A percentile compares a stretch with the other conserved stretches of the same genome.
phyloP scores from a whole-genome alignment of 169 alveolate species.

The Miamiensis avidus region DNA sequence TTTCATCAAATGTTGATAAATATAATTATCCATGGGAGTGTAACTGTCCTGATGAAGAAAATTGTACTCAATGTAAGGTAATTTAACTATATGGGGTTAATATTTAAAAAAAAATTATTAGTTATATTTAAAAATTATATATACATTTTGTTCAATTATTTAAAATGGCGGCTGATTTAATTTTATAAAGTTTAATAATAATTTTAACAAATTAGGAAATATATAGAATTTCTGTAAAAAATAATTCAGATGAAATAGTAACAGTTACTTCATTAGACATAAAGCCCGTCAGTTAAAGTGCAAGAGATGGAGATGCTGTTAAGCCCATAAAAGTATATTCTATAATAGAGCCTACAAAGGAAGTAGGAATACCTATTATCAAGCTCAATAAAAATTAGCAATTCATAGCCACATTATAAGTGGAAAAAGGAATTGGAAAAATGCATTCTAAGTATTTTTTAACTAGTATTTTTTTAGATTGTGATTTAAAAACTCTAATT shows the following conservation, averaged over 20 bases:
- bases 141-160: no score
- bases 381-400: conserved; percentile 92
- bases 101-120: no score
- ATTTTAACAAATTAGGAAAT: no score
- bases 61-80: conserved; percentile 91
- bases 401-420: conserved; percentile 92
- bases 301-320: conserved; percentile 47
- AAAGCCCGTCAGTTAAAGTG: conserved; percentile 33
- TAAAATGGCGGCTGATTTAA: no score
- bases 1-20: conserved; percentile 85
- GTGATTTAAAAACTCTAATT: not conserved
- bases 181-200: no score
- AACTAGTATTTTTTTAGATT: no score
- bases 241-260: conserved; percentile 71
- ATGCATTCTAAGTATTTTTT: conserved; percentile 89
- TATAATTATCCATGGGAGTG: conserved; percentile 92
- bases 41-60: conserved; percentile 86
- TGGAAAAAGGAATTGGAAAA: conserved; percentile 96
- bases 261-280: conserved; percentile 90
- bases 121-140: no score
- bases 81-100: no score
- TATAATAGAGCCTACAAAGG: conserved; percentile 50
- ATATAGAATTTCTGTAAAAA: conserved; percentile 77
- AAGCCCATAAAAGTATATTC: conserved; percentile 55
- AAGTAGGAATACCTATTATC: conserved; percentile 91